Evolutionary conservation across 805 yeast species (phyloP).

Genomic region (Pichia eremophila): DNA sequence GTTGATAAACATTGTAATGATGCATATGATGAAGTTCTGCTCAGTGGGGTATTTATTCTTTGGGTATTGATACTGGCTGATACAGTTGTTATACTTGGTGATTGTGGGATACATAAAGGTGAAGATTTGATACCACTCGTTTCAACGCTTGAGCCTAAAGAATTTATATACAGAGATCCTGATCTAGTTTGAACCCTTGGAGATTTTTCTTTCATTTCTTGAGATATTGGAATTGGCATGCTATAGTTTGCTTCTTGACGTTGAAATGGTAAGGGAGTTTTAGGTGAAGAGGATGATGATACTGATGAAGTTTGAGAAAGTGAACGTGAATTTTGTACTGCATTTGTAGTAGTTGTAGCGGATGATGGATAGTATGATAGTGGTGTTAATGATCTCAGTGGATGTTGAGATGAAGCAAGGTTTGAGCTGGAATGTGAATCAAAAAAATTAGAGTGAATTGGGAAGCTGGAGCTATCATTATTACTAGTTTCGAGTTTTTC

Average conservation of each 20-base stretch:
- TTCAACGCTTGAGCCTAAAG: not conserved
- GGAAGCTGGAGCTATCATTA: too few species aligned
- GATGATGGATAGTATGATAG: not conserved
- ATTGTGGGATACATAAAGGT: constrained; percentile 3
- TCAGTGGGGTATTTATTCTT: constrained; percentile 15
- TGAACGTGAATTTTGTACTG: too few species aligned
- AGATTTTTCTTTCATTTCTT: not conserved
- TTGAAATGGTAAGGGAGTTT: not conserved
- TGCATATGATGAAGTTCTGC: constrained; percentile 25
- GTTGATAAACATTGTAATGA: constrained; percentile 28
- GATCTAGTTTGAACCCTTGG: not conserved
- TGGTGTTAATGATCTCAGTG: too few species aligned
- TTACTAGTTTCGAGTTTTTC: not conserved
- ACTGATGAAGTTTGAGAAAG: not conserved
- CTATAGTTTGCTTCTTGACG: not conserved
- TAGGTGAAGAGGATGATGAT: not conserved
- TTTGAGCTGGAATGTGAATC: too few species aligned
- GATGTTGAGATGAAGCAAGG: too few species aligned
- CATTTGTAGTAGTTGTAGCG: too few species aligned
- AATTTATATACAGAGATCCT: not conserved
- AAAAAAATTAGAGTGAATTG: too few species aligned
- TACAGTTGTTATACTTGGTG: constrained; percentile 10
- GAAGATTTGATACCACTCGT: not conserved
- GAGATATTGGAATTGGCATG: not conserved
- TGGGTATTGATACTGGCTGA: constrained; percentile 14